Conservation (phyloP, 106 monocot genomes). For the Vanilla planifolia region DNA sequence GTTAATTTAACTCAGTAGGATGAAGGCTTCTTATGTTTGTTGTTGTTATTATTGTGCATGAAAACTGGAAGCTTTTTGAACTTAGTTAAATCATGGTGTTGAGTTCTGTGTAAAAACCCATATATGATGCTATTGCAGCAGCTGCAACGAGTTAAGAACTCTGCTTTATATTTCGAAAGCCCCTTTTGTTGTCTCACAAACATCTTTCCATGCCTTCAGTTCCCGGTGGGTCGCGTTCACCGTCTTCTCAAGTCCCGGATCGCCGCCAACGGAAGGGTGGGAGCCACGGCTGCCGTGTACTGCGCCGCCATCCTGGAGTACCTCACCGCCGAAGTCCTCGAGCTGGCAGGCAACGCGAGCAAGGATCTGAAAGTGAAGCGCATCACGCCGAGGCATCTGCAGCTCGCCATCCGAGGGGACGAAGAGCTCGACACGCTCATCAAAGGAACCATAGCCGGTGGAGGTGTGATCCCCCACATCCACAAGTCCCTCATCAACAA, state of each 20-base stretch:
- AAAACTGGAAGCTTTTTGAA: too few species aligned
- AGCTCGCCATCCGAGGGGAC: constrained; percentile 31
- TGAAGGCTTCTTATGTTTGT: too few species aligned
- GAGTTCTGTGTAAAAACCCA: too few species aligned
- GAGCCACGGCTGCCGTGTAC: constrained; percentile 35
- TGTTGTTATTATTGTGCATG: too few species aligned
- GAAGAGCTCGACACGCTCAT: constrained; percentile 36
- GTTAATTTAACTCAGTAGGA: too few species aligned
- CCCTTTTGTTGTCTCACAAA: too few species aligned
- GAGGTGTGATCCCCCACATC: constrained; percentile 34
- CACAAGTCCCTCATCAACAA: constrained; percentile 44
- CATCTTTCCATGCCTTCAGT: too few species aligned
- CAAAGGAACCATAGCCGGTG: constrained; percentile 33
- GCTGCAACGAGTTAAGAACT: too few species aligned
- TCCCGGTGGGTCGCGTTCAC: constrained; percentile 38
- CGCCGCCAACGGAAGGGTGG: constrained; percentile 27
- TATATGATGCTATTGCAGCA: too few species aligned
- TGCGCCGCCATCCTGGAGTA: constrained; percentile 33
- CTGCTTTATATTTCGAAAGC: too few species aligned
- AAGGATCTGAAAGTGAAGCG: constrained; percentile 38
- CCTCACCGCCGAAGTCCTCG: constrained; percentile 30
- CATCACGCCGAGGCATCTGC: constrained; percentile 34
- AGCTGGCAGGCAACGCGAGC: constrained; percentile 35
- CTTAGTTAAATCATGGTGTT: too few species aligned
- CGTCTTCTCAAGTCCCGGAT: constrained; percentile 28